These are phyloP conservation scores for Aegilops speltoides DNA, from an alignment of 176 grass and related monocot species.

Conservation along the genomic window DNA sequence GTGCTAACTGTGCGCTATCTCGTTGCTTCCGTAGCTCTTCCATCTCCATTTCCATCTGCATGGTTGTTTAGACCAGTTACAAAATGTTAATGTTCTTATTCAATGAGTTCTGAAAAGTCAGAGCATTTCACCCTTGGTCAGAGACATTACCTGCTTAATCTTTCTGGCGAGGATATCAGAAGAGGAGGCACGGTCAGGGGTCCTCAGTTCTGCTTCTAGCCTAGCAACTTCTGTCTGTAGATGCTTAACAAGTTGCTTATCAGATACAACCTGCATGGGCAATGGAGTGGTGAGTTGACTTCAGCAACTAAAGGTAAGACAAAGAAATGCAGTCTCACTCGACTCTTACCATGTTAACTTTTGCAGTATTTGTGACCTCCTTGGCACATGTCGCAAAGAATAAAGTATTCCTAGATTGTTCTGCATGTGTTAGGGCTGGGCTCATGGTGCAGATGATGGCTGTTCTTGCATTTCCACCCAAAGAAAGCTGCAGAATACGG, in stretches of 20 bases:
- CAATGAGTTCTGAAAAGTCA: not conserved
- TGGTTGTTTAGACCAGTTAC: constrained; percentile 23
- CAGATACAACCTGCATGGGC: constrained; percentile 73
- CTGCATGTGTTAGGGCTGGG: constrained; percentile 74
- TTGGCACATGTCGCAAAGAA: constrained; percentile 95
- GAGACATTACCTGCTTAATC: constrained; percentile 68
- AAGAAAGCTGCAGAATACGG: constrained; percentile 88
- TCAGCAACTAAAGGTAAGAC: not conserved
- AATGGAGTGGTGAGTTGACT: constrained; percentile 9
- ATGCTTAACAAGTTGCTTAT: constrained; percentile 90
- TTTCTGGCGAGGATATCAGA: constrained; percentile 64
- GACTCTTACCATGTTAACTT: constrained; percentile 87
- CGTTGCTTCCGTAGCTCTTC: constrained; percentile 72
- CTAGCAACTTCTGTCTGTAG: constrained; percentile 90
- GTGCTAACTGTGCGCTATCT: constrained; percentile 60
- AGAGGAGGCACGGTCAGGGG: constrained; percentile 58
- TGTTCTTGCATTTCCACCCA: constrained; percentile 96
- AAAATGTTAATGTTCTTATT: constrained; percentile 6
- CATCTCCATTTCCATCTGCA: constrained; percentile 87
- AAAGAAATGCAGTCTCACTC: constrained; percentile 3
- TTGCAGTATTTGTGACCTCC: constrained; percentile 88
- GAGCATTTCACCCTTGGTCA: constrained; percentile 10
- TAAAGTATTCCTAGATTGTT: constrained; percentile 92
- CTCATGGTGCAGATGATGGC: constrained; percentile 99
- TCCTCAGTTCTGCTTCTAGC: constrained; percentile 83